These are phyloP conservation scores for Penicillium sp. DNA, from an alignment of 2,329 filamentous ascomycete species.

Conservation along the genomic window DNA sequence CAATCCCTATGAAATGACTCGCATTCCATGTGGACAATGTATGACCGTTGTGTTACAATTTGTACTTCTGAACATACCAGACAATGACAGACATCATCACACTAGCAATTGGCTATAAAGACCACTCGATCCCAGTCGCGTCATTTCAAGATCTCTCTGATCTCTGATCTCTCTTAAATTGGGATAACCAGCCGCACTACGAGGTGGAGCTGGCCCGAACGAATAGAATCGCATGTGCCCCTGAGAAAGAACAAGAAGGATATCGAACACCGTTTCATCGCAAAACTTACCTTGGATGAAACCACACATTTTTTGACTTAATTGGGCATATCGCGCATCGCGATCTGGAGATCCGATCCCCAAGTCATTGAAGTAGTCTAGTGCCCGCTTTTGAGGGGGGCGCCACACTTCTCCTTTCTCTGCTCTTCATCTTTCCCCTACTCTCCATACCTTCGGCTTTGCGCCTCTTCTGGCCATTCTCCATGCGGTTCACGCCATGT, in stretches of 20 bases:
- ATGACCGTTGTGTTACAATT: neutral
- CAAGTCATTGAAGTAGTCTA: neutral
- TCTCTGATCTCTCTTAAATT: constrained; percentile 15
- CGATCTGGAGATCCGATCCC: constrained; percentile 9
- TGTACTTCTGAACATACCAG: neutral
- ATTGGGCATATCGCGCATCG: constrained; percentile 8
- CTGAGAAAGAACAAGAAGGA: constrained; percentile 7
- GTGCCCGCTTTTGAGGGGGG: constrained; percentile 10
- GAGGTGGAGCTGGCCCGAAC: constrained; percentile 19
- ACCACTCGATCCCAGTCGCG: constrained; percentile 10
- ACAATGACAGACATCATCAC: neutral
- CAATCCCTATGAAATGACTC: constrained; percentile 1
- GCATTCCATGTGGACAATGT: constrained; percentile 8
- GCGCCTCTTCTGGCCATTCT: constrained; percentile 10
- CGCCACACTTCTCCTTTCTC: constrained; percentile 5
- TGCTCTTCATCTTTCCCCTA: constrained; percentile 2
- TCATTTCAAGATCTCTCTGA: constrained; percentile 20
- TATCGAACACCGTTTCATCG: neutral
- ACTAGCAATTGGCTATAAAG: constrained; percentile 11
- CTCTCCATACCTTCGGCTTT: constrained; percentile 6
- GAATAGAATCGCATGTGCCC: constrained; percentile 17
- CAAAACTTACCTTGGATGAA: constrained; percentile 2
- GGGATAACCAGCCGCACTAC: constrained; percentile 16
- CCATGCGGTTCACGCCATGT: constrained; percentile 61
- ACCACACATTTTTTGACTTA: neutral